Evolutionary conservation across 2,329 filamentous ascomycete species (phyloP).

Genomic region (Stachybotrys chlorohalonatus): DNA sequence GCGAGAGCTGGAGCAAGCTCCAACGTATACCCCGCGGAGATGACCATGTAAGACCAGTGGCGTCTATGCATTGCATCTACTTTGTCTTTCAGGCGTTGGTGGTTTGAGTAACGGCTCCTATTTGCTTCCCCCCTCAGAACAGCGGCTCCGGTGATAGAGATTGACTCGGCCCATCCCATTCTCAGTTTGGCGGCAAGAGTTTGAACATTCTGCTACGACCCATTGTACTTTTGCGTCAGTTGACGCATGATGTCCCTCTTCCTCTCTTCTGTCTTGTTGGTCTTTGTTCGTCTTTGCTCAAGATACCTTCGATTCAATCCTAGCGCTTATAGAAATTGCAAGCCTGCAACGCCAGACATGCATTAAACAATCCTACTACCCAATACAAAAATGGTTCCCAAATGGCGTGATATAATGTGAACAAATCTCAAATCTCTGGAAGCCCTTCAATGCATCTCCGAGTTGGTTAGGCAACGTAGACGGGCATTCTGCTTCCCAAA

Average conservation of each 20-base stretch:
- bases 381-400: neutral
- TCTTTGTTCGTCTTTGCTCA: neutral
- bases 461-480: slow-evolving; percentile 35
- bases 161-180: too few species aligned
- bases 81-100: too few species aligned
- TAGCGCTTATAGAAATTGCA: neutral
- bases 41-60: too few species aligned
- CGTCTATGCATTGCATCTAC: too few species aligned
- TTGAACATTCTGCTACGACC: too few species aligned
- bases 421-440: neutral
- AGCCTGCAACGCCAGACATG: neutral
- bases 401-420: too few species aligned
- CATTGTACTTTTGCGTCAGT: neutral
- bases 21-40: neutral
- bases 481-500: slow-evolving; percentile 43
- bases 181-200: too few species aligned
- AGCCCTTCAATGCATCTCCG: neutral
- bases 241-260: neutral
- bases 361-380: neutral
- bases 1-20: slow-evolving; percentile 8
- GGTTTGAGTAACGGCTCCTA: too few species aligned
- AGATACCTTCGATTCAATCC: neutral
- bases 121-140: too few species aligned
- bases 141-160: too few species aligned
- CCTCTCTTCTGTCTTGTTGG: neutral